Percentiles rank a stretch among this genome's conserved stretches.
Evolutionary conservation across 2,329 filamentous ascomycete species (phyloP).

Genomic region (Penicillium crustosum): DNA sequence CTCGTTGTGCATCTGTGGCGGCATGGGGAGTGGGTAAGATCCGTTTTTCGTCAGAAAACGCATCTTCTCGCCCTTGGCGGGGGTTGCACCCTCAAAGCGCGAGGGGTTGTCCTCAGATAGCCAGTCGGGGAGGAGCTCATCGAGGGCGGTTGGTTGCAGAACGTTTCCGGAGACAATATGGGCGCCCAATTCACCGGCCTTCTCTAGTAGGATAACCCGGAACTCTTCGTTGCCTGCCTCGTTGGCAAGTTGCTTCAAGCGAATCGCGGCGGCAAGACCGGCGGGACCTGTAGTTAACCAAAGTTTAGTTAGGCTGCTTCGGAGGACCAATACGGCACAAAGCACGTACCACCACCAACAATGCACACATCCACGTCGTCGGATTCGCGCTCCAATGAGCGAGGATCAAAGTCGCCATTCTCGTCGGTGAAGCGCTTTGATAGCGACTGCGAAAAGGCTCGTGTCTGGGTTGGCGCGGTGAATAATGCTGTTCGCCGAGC

Average conservation of each 20-base stretch:
- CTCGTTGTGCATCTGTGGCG: constrained; percentile 97
- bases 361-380: constrained; percentile 97
- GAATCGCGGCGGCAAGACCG: constrained; percentile 87
- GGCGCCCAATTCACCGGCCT: constrained; percentile 89
- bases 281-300: constrained; percentile 64
- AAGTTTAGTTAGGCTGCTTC: constrained; percentile 6
- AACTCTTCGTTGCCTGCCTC: constrained; percentile 96
- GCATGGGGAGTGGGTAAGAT: constrained; percentile 77
- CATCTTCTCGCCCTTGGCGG: constrained; percentile 83
- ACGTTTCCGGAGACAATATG: constrained; percentile 97
- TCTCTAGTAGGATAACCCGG: constrained; percentile 86
- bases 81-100: constrained; percentile 83
- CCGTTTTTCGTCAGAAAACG: constrained; percentile 83
- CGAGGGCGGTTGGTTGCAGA: constrained; percentile 81
- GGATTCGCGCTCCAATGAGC: constrained; percentile 74
- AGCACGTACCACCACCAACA: constrained; percentile 71
- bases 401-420: constrained; percentile 64
- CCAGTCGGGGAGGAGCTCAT: constrained; percentile 94
- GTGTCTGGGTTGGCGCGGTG: constrained; percentile 32
- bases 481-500: constrained; percentile 25
- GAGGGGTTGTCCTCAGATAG: constrained; percentile 82
- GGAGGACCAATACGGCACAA: not conserved
- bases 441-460: constrained; percentile 48
- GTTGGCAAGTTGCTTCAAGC: constrained; percentile 91
- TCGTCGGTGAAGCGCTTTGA: constrained; percentile 44